These are phyloP conservation scores for Tuber microsphaerosporum DNA, from an alignment of 495 filamentous ascomycete species.

Conservation along the genomic window DNA sequence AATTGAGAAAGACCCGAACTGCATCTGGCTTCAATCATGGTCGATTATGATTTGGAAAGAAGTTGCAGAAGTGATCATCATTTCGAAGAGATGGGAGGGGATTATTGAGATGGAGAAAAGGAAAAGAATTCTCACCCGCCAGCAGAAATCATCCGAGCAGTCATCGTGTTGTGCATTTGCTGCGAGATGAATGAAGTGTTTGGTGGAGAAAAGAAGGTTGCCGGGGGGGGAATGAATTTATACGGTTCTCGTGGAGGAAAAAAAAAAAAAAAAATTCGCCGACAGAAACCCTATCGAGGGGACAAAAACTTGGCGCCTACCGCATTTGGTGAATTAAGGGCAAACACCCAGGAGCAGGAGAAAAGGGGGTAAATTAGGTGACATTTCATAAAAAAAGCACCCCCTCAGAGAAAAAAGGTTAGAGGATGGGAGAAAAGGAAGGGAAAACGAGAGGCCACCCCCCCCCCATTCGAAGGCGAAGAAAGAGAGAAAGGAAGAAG, in stretches of 20 bases:
- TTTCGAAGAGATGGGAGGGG: conserved; percentile 21
- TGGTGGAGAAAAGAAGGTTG: neutral
- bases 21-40: conserved; percentile 41
- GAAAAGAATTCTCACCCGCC: conserved; percentile 10
- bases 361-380: conserved; percentile 32
- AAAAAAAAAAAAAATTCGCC: conserved; percentile 35
- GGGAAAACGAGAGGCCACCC: conserved; percentile 30
- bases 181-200: conserved; percentile 13
- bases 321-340: conserved; percentile 11
- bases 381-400: conserved; percentile 9
- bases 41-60: conserved; percentile 43
- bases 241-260: neutral
- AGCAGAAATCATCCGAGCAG: neutral
- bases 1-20: conserved; percentile 27
- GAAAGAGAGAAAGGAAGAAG: conserved; percentile 19
- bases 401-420: neutral
- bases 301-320: neutral
- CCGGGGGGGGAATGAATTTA: conserved; percentile 4
- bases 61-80: conserved; percentile 41
- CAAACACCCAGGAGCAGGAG: neutral
- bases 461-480: conserved; percentile 15
- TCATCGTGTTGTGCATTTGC: neutral
- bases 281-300: conserved; percentile 23
- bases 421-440: conserved; percentile 15
- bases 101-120: neutral